Conservation (phyloP, 108 stramenopile species). For the Fistulifera solaris region DNA sequence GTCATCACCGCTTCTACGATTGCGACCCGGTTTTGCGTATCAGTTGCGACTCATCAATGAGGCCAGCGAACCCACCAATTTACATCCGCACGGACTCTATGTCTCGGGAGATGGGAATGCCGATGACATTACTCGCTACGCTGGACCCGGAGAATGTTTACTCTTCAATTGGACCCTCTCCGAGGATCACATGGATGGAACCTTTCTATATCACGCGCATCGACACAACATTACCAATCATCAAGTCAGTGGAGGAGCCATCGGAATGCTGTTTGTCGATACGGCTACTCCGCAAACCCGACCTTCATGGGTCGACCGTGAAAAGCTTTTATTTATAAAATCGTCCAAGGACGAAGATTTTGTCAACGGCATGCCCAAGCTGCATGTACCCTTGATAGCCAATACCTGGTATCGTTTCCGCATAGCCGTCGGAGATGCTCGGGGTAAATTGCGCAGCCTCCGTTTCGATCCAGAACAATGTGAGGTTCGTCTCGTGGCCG, state of each 20-base stretch:
- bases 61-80: constrained; percentile 7
- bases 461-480: constrained; percentile 15
- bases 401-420: constrained; percentile 23
- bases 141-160: constrained; percentile 20
- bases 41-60: too few species aligned
- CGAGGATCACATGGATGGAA: constrained; percentile 22
- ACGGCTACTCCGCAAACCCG: not conserved
- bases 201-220: constrained; percentile 35
- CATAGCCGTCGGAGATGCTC: constrained; percentile 15
- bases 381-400: constrained; percentile 1
- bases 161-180: constrained; percentile 15
- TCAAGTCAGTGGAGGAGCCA: constrained; percentile 29
- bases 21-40: not conserved
- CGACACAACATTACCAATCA: constrained; percentile 10
- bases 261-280: constrained; percentile 28
- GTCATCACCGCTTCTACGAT: too few species aligned
- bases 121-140: constrained; percentile 20
- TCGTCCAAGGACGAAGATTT: constrained; percentile 2
- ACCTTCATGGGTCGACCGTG: constrained; percentile 3
- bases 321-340: not conserved
- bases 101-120: constrained; percentile 13
- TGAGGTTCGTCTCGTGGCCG: constrained; percentile 20
- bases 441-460: constrained; percentile 9
- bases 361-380: not conserved
- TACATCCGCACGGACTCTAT: constrained; percentile 18